phyloP scores from a whole-genome alignment of 1,284 basidiomycete species.

The Mycosarcoma mackinlayi region DNA sequence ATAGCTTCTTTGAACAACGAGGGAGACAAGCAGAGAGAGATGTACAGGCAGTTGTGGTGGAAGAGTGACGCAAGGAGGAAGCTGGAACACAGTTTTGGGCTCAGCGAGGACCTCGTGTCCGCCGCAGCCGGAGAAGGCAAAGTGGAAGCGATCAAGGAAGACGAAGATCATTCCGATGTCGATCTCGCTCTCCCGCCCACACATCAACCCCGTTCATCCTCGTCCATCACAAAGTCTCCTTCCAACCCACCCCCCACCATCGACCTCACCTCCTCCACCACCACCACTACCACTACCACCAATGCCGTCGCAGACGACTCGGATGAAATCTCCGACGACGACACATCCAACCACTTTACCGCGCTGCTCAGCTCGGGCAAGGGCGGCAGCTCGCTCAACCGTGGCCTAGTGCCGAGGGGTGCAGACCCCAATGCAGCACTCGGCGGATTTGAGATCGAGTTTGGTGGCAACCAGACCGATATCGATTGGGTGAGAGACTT shows the following conservation, averaged over 20 bases:
- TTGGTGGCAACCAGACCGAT: conserved; percentile 32
- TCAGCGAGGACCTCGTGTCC: conserved; percentile 11
- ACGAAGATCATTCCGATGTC: conserved; percentile 19
- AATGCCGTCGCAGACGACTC: not conserved
- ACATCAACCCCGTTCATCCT: conserved; percentile 3
- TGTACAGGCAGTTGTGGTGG: conserved; percentile 16
- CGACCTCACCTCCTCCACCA: not conserved
- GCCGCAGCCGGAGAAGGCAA: not conserved
- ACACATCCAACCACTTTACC: not conserved
- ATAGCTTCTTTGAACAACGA: not conserved
- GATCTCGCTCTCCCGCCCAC: conserved; percentile 28
- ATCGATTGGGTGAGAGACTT: conserved; percentile 37
- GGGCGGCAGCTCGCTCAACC: conserved; percentile 28
- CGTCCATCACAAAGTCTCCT: not conserved
- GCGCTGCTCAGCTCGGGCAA: conserved; percentile 21
- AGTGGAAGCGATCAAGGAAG: not conserved
- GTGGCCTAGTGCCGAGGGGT: conserved; percentile 33
- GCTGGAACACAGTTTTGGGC: conserved; percentile 1
- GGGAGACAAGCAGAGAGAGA: not conserved
- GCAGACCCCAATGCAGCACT: conserved; percentile 42
- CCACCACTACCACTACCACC: not conserved
- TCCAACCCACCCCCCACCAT: not conserved
- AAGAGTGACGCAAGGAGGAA: not conserved
- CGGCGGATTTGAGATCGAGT: conserved; percentile 45
- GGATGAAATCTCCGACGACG: not conserved